Evolutionary conservation across 441 rosid species (phyloP).

Genomic region (Populus hybrid): DNA sequence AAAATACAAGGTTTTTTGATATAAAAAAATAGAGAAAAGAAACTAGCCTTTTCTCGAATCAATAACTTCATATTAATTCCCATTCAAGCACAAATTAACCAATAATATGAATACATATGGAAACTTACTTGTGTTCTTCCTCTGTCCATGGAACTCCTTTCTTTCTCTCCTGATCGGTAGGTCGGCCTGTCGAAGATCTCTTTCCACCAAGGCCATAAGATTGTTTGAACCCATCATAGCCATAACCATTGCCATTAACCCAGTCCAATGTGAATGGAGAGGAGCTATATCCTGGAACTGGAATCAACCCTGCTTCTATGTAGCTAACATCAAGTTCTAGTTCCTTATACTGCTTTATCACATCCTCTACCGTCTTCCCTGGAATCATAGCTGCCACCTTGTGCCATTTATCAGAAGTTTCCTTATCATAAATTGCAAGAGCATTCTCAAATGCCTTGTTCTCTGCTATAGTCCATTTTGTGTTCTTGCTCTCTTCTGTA

Average conservation of each 20-base stretch:
- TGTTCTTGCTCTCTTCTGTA: conserved; percentile 55
- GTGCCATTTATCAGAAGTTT: conserved; percentile 84
- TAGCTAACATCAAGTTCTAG: conserved; percentile 82
- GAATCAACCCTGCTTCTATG: conserved; percentile 90
- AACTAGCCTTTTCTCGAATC: not conserved
- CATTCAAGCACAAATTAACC: not conserved
- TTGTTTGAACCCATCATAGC: conserved; percentile 54
- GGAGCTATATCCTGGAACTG: conserved; percentile 73
- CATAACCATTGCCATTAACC: conserved; percentile 44
- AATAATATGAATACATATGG: conserved; percentile 4
- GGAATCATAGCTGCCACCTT: conserved; percentile 90
- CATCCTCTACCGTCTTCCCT: conserved; percentile 86
- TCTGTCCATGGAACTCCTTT: conserved; percentile 99
- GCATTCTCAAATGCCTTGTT: conserved; percentile 93
- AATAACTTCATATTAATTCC: not conserved
- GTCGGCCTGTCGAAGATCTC: conserved; percentile 47
- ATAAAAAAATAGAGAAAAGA: not conserved
- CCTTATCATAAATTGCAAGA: conserved; percentile 74
- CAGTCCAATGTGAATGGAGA: conserved; percentile 46
- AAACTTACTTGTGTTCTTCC: conserved; percentile 84
- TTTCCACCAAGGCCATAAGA: conserved; percentile 48
- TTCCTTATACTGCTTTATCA: conserved; percentile 79
- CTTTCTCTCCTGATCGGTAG: conserved; percentile 87
- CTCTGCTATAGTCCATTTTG: conserved; percentile 86
- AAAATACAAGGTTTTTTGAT: not conserved